Conservation (phyloP, 1,284 basidiomycete genomes). For the Somion occarium region DNA sequence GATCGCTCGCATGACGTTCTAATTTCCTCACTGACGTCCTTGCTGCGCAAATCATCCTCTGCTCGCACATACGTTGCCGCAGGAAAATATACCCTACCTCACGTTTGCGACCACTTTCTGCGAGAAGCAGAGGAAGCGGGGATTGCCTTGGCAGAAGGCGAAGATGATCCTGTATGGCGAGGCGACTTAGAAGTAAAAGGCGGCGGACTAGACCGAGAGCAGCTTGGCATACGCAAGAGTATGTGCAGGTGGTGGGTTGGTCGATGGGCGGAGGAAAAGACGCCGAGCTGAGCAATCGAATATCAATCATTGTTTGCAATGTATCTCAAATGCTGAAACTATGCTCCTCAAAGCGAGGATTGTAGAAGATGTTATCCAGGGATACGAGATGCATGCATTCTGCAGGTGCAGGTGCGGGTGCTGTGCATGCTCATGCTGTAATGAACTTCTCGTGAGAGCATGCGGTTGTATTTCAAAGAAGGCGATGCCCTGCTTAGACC, state of each 20-base stretch:
- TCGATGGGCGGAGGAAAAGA: slow-evolving; percentile 32
- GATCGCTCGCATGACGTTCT: slow-evolving; percentile 55
- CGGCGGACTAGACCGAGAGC: slow-evolving; percentile 38
- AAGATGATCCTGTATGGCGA: slow-evolving; percentile 36
- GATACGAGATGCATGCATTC: neutral
- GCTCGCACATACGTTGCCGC: slow-evolving; percentile 56
- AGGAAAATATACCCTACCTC: slow-evolving; percentile 54
- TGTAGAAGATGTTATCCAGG: neutral
- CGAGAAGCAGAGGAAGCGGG: slow-evolving; percentile 35
- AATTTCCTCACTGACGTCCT: slow-evolving; percentile 40
- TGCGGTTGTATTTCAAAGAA: no score
- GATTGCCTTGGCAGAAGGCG: slow-evolving; percentile 42
- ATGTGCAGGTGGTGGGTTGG: slow-evolving; percentile 61
- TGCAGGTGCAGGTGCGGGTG: neutral
- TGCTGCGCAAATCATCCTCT: slow-evolving; percentile 39
- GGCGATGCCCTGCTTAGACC: no score
- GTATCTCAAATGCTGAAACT: neutral
- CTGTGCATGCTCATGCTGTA: neutral
- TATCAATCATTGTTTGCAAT: neutral
- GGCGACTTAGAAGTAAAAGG: slow-evolving; percentile 42
- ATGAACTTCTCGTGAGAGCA: neutral
- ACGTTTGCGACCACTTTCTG: slow-evolving; percentile 55
- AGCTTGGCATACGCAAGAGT: slow-evolving; percentile 45
- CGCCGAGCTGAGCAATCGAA: neutral
- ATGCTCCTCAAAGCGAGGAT: neutral